Evolutionary conservation across 306 rosid species (phyloP).

Genomic region (Cicer judaicum): DNA sequence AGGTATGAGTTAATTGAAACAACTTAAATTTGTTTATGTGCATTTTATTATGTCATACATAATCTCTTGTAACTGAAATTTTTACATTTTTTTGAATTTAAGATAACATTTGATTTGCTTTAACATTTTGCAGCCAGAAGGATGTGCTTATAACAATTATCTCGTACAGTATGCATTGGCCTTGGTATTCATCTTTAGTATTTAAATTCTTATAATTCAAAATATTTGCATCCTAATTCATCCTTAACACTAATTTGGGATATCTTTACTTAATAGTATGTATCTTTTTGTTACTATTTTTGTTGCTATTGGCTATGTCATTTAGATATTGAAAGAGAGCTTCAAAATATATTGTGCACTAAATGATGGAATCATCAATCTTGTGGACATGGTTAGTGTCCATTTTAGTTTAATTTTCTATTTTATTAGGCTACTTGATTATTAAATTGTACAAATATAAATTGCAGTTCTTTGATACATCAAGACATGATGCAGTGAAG

Average conservation of each 20-base stretch:
- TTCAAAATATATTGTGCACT: slow-evolving; percentile 94
- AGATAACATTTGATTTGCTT: slow-evolving; percentile 39
- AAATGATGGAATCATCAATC: slow-evolving; percentile 96
- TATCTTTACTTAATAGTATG: slow-evolving; percentile 10
- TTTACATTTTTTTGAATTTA: slow-evolving; percentile 4
- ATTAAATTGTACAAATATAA: slow-evolving; percentile 20
- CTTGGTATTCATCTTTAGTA: slow-evolving; percentile 61
- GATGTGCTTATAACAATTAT: slow-evolving; percentile 77
- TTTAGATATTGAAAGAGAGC: slow-evolving; percentile 94
- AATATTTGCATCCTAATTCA: slow-evolving; percentile 2
- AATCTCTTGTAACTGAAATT: slow-evolving; percentile 2
- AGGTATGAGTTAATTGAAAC: slow-evolving; percentile 56
- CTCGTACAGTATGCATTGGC: slow-evolving; percentile 93
- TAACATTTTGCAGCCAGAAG: slow-evolving; percentile 86
- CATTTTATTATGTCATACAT: background rate
- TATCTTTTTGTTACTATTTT: slow-evolving; percentile 5
- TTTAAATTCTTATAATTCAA: background rate
- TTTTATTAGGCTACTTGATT: slow-evolving; percentile 9
- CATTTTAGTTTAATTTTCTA: slow-evolving; percentile 16
- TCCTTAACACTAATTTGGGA: background rate
- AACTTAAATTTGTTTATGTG: background rate
- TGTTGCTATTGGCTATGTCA: slow-evolving; percentile 34
- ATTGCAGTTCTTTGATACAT: slow-evolving; percentile 89
- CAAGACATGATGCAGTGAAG: slow-evolving; percentile 91
- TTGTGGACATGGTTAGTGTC: slow-evolving; percentile 90